Base-by-base conservation (phyloP, 192 early-diverging fungal species). In the Gaertneriomyces sp. region DNA sequence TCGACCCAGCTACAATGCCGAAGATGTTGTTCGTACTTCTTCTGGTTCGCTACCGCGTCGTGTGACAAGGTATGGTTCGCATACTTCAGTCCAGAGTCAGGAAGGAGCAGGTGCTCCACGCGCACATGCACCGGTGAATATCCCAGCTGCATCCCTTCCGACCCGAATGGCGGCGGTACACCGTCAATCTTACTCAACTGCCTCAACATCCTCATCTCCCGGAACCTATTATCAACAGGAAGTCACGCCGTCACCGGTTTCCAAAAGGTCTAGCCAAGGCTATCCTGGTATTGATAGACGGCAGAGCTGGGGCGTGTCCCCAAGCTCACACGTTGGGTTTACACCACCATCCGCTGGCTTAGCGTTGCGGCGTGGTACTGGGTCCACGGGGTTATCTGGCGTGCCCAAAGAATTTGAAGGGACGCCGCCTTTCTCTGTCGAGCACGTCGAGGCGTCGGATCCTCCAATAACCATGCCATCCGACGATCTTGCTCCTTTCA, bases 21-120 rank as follows among this genome's bases (percentile, higher is more conserved):
- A 66, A 14, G 53, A 66, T 41, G 8, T 66, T 6, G 16, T 6
- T n/a, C 38, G 53, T 9, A 66, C 53, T n/a, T n/a, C 16, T 45
- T 40, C 43, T 40, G 58, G 58, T 5, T 77, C 3, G 79, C 78
- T 16, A 81, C 81, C 43, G 73, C 64, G 74, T 20, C 16, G 56
- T 4, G 25, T 42, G 19, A 7, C 63, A 5, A 58, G 56, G 14
- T 63, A 42, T 4, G 56, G 52, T 0, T 69, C 55, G 10, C 56
- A 64, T 14, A 50, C 58, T 47, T 42, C 54, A 52, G 39, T 57
- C 25, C 43, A 63, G 19, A 63, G 45, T 2, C 41, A 52, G 38
- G 41, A 61, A 16, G 47, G 46, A 9, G 45, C 60, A 45, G 45
- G 59, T 51, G 39, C 64, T 6, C 47, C 64, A 10, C 25, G 42